These are phyloP conservation scores for Cyberlindnera mississippiensis DNA, from an alignment of 805 yeast species.

Conservation along the genomic window DNA sequence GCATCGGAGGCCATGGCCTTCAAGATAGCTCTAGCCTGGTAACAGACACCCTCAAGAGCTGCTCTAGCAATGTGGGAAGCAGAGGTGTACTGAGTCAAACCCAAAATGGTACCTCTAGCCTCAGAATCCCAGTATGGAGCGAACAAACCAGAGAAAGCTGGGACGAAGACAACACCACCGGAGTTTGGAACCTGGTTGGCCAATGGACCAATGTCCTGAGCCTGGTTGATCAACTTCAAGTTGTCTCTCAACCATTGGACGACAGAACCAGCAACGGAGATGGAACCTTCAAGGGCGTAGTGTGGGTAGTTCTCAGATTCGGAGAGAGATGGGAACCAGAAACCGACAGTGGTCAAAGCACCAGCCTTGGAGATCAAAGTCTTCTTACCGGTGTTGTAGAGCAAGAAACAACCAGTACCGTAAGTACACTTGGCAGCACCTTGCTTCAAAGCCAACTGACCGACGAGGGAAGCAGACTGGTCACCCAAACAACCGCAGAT, in stretches of 20 bases:
- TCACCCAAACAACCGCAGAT: constrained; percentile 91
- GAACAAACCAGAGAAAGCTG: constrained; percentile 90
- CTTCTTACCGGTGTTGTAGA: constrained; percentile 78
- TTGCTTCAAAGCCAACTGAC: constrained; percentile 77
- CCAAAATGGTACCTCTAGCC: constrained; percentile 89
- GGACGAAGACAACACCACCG: constrained; percentile 92
- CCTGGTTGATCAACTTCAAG: constrained; percentile 72
- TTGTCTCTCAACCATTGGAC: constrained; percentile 94
- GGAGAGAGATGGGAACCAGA: constrained; percentile 73
- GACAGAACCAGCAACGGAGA: constrained; percentile 93
- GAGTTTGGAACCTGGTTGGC: constrained; percentile 77
- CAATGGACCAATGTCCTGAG: constrained; percentile 86
- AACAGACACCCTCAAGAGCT: constrained; percentile 92
- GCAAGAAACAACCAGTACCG: constrained; percentile 91
- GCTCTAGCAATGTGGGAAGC: constrained; percentile 91
- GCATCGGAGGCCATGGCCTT: constrained; percentile 88
- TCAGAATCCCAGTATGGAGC: constrained; percentile 96
- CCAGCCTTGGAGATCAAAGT: constrained; percentile 76
- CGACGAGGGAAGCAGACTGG: constrained; percentile 90
- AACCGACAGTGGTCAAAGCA: constrained; percentile 84
- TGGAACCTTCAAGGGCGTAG: constrained; percentile 91
- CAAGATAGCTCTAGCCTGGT: constrained; percentile 86
- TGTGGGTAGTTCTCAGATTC: constrained; percentile 53
- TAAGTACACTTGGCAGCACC: constrained; percentile 94
- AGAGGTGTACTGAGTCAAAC: constrained; percentile 90